A percentile compares a stretch with the other conserved stretches of the same genome.
These are phyloP conservation scores for Raddia distichophylla DNA, from an alignment of 176 grass and related monocot genomes.

Conservation along the genomic window DNA sequence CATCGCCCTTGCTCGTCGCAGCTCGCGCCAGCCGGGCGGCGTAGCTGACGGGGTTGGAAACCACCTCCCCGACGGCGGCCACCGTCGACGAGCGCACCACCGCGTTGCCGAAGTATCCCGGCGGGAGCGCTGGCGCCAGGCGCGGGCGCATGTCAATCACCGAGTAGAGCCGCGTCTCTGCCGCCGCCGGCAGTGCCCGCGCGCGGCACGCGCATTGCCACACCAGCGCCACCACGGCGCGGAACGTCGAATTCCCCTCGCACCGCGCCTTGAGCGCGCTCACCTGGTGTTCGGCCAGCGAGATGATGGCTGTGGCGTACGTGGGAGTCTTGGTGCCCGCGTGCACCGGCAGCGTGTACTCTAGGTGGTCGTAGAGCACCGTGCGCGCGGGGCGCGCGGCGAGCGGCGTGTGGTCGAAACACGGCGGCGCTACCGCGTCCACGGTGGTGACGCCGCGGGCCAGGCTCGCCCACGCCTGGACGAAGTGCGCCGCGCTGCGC, in stretches of 20 bases:
- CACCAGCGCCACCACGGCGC: constrained; percentile 49
- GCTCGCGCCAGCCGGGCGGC: constrained; percentile 19
- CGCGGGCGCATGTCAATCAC: constrained; percentile 64
- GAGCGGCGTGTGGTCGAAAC: constrained; percentile 58
- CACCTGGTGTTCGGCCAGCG: constrained; percentile 36
- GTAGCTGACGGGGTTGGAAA: constrained; percentile 20
- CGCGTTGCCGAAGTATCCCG: constrained; percentile 61
- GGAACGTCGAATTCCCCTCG: constrained; percentile 52
- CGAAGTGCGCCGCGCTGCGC: constrained; percentile 52
- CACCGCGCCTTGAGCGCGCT: constrained; percentile 41
- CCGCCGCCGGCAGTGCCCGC: not conserved
- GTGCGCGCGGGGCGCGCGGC: constrained; percentile 26
- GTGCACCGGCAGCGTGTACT: constrained; percentile 48
- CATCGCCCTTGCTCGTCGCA: constrained; percentile 46
- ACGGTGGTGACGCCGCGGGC: not conserved
- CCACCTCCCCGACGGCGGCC: not conserved
- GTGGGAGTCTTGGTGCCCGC: not conserved
- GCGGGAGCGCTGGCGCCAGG: constrained; percentile 49
- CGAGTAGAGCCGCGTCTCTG: constrained; percentile 61
- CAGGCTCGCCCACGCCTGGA: constrained; percentile 55
- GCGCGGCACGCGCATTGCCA: constrained; percentile 15
- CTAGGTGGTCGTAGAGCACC: constrained; percentile 58
- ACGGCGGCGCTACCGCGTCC: constrained; percentile 19
- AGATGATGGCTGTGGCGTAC: constrained; percentile 43
- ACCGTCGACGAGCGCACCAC: constrained; percentile 50